Evolutionary conservation across 495 filamentous ascomycete species (phyloP).

Genomic region (Tuber indicum): DNA sequence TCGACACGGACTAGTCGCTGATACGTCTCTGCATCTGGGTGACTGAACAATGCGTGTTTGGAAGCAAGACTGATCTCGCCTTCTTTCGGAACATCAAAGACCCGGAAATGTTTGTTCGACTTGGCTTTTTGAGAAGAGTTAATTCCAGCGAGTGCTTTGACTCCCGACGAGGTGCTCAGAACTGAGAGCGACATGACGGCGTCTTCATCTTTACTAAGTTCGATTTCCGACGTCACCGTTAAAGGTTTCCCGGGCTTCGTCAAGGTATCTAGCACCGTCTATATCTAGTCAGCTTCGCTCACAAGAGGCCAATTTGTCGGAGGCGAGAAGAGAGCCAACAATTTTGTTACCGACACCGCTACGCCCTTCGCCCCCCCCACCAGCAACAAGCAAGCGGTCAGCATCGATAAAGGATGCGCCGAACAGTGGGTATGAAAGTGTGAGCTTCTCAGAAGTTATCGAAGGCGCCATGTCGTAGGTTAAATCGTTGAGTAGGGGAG

Average conservation of each 20-base stretch:
- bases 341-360: slow-evolving; percentile 90
- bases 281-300: not conserved
- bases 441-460: slow-evolving; percentile 58
- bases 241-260: slow-evolving; percentile 17
- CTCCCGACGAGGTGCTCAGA: slow-evolving; percentile 40
- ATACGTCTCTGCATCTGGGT: slow-evolving; percentile 31
- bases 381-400: slow-evolving; percentile 71
- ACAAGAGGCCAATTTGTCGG: not conserved
- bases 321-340: slow-evolving; percentile 48
- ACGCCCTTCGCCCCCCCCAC: slow-evolving; percentile 78
- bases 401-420: slow-evolving; percentile 77
- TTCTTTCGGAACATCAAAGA: slow-evolving; percentile 51
- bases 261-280: not conserved
- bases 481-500: not conserved
- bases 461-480: slow-evolving; percentile 48
- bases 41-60: slow-evolving; percentile 28
- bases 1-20: slow-evolving; percentile 51
- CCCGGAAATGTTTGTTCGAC: slow-evolving; percentile 79
- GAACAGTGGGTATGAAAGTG: slow-evolving; percentile 80
- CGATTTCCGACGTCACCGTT: slow-evolving; percentile 49
- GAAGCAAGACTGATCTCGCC: slow-evolving; percentile 24
- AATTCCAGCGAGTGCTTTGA: slow-evolving; percentile 65
- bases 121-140: slow-evolving; percentile 74
- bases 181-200: slow-evolving; percentile 76
- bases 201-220: slow-evolving; percentile 82